Conservation (phyloP, 2,329 filamentous ascomycete genomes). For the Pestalotiopsis sp. region DNA sequence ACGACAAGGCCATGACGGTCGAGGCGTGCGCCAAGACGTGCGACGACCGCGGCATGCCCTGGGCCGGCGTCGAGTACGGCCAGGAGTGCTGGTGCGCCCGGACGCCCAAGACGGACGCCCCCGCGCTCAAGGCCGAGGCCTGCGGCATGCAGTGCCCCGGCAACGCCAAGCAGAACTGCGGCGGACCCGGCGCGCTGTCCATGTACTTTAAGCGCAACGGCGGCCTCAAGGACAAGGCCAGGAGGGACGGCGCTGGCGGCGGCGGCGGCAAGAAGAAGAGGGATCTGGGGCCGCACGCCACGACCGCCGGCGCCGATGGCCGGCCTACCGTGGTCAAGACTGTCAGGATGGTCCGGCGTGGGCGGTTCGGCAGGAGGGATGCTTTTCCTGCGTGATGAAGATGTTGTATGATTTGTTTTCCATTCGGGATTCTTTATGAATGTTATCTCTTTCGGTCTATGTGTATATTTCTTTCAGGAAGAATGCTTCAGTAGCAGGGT, state of each 20-base stretch:
- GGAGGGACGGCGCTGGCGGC: background rate
- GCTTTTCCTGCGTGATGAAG: background rate
- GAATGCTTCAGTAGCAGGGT: too few relatives aligned
- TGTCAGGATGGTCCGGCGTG: conserved; percentile 4
- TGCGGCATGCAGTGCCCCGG: conserved; percentile 4
- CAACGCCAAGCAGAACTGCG: background rate
- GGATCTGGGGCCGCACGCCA: background rate
- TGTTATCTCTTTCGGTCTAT: background rate
- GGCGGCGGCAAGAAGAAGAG: background rate
- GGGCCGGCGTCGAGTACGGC: conserved; percentile 7
- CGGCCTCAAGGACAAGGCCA: background rate
- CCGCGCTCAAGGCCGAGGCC: background rate
- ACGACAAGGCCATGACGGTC: background rate
- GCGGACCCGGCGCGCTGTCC: background rate
- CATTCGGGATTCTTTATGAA: too few relatives aligned
- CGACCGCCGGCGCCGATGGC: background rate
- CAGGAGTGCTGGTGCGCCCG: conserved; percentile 11
- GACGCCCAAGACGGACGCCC: background rate
- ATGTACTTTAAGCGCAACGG: background rate
- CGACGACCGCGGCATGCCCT: background rate
- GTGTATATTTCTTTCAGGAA: background rate
- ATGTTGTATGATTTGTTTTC: background rate
- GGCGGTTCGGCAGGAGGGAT: background rate
- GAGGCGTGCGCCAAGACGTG: background rate
- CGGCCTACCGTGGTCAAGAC: conserved; percentile 7